These are phyloP conservation scores for Cephalotrichum gorgonifer DNA, from an alignment of 2,329 filamentous ascomycete species.

Conservation along the genomic window DNA sequence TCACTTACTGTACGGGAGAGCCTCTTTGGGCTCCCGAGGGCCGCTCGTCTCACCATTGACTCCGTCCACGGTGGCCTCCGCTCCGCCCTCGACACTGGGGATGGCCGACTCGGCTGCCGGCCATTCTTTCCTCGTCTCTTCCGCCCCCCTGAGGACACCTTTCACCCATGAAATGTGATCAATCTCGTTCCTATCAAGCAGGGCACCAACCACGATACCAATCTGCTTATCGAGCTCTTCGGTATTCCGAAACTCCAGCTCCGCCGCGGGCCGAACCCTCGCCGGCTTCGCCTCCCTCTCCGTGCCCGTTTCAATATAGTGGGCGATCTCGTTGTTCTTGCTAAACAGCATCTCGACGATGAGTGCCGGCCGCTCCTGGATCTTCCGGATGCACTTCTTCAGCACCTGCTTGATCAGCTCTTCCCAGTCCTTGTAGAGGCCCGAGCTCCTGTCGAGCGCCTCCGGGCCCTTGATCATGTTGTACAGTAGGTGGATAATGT, in stretches of 20 bases:
- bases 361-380: constrained; percentile 75
- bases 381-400: constrained; percentile 69
- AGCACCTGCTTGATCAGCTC: constrained; percentile 79
- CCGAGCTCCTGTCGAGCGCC: constrained; percentile 54
- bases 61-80: constrained; percentile 21
- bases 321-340: constrained; percentile 73
- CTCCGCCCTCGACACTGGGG: constrained; percentile 20
- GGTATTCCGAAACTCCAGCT: constrained; percentile 70
- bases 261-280: constrained; percentile 62
- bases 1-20: constrained; percentile 23
- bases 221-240: constrained; percentile 63
- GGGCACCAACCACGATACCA: constrained; percentile 65
- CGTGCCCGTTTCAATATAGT: constrained; percentile 83
- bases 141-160: constrained; percentile 55
- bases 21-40: constrained; percentile 12
- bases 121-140: constrained; percentile 67
- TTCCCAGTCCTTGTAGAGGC: constrained; percentile 81
- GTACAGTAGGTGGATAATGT: constrained; percentile 81
- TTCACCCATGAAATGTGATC: constrained; percentile 78
- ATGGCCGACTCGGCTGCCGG: constrained; percentile 58
- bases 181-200: constrained; percentile 70
- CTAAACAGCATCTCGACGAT: constrained; percentile 91
- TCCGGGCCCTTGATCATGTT: constrained; percentile 86
- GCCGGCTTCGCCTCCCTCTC: constrained; percentile 68
- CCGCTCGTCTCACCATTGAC: constrained; percentile 12